Percentiles rank a stretch among this genome's conserved stretches.
These are phyloP conservation scores for Angophora floribunda DNA, from an alignment of 345 rosid species.

Conservation along the genomic window DNA sequence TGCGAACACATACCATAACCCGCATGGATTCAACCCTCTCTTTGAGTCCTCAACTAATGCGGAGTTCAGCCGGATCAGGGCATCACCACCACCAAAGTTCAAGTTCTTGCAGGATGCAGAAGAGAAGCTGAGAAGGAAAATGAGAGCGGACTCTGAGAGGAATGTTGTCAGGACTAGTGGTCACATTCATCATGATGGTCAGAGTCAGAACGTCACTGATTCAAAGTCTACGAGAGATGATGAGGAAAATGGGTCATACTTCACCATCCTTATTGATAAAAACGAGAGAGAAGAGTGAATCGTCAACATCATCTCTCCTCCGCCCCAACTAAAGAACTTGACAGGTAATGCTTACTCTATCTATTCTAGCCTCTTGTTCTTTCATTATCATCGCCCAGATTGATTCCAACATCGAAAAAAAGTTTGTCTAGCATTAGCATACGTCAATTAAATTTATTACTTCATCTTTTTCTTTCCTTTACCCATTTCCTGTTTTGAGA, in stretches of 20 bases:
- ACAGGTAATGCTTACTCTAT: neutral
- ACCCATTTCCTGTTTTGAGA: neutral
- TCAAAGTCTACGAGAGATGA: slow-evolving; percentile 15
- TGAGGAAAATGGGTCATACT: slow-evolving; percentile 44
- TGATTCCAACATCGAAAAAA: neutral
- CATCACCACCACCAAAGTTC: slow-evolving; percentile 85
- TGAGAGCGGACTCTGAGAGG: slow-evolving; percentile 20
- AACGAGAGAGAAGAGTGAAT: slow-evolving; percentile 11
- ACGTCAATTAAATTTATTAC: neutral
- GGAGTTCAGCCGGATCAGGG: slow-evolving; percentile 56
- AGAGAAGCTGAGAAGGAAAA: slow-evolving; percentile 57
- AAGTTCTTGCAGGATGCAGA: slow-evolving; percentile 95
- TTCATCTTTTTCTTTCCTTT: neutral
- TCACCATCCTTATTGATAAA: slow-evolving; percentile 41
- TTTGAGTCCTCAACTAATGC: slow-evolving; percentile 64
- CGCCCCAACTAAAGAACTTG: neutral
- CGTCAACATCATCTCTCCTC: neutral
- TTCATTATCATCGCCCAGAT: neutral
- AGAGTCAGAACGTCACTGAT: neutral
- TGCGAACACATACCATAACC: slow-evolving; percentile 14
- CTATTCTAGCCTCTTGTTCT: neutral
- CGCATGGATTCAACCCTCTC: slow-evolving; percentile 34
- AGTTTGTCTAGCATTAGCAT: neutral
- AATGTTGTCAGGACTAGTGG: neutral
- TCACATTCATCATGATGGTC: neutral